phyloP scores from a whole-genome alignment of 1,284 basidiomycete genomes.

The Ganoderma meredithae region DNA sequence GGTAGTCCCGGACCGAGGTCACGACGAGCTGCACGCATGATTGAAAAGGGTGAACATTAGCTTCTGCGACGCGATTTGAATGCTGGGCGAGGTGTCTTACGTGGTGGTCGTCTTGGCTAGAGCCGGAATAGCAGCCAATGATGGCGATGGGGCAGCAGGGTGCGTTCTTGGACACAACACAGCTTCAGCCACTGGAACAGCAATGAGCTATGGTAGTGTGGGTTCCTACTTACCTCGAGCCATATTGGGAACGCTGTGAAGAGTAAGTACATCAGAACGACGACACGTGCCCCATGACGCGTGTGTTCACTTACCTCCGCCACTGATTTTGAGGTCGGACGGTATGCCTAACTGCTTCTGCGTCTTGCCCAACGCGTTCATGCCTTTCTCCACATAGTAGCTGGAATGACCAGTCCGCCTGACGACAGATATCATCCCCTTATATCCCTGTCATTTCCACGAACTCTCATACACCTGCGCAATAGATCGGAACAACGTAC shows the following conservation, averaged over 20 bases:
- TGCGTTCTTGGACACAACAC: constrained; percentile 62
- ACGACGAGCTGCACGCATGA: constrained; percentile 60
- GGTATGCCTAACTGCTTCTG: constrained; percentile 73
- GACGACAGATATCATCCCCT: constrained; percentile 79
- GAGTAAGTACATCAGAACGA: neutral
- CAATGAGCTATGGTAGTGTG: neutral
- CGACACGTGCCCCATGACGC: neutral
- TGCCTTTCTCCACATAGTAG: constrained; percentile 84
- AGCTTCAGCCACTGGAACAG: constrained; percentile 19
- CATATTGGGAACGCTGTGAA: constrained; percentile 79
- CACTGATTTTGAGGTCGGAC: constrained; percentile 67
- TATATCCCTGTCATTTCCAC: constrained; percentile 11
- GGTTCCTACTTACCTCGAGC: constrained; percentile 68
- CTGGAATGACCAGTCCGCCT: constrained; percentile 83
- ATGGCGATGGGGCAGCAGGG: constrained; percentile 81
- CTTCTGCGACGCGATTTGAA: neutral
- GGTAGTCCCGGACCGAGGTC: constrained; percentile 71
- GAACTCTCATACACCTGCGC: neutral
- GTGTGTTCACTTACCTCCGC: constrained; percentile 74
- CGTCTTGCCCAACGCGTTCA: constrained; percentile 81
- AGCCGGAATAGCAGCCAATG: constrained; percentile 83
- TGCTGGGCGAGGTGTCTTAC: constrained; percentile 48
- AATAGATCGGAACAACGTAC: constrained; percentile 30
- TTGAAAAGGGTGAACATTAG: neutral
- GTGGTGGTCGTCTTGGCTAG: constrained; percentile 79